These are phyloP conservation scores for Aspergillus coremiiformis DNA, from an alignment of 495 filamentous ascomycete genomes.

Conservation along the genomic window DNA sequence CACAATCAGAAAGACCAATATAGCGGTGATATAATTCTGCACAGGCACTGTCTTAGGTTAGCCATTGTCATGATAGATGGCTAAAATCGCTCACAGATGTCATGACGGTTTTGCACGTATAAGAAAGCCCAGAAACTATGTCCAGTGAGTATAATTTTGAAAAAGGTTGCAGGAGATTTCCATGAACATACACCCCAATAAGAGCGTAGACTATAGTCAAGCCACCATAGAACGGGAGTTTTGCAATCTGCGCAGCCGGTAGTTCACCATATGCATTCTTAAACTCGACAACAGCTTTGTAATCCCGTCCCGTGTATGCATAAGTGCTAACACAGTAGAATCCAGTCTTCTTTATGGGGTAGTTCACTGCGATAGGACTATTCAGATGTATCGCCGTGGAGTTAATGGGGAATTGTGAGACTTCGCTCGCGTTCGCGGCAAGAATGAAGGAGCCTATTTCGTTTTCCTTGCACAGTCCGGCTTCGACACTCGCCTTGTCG, in stretches of 20 bases:
- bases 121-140: conserved; percentile 86
- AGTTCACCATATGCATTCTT: conserved; percentile 95
- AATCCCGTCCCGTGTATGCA: conserved; percentile 52
- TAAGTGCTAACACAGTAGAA: conserved; percentile 92
- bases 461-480: conserved; percentile 59
- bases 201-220: conserved; percentile 92
- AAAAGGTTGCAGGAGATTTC: background rate
- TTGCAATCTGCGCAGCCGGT: conserved; percentile 88
- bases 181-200: conserved; percentile 52
- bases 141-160: conserved; percentile 14
- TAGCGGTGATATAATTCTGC: conserved; percentile 99
- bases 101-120: conserved; percentile 86
- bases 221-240: conserved; percentile 94
- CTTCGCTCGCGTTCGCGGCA: conserved; percentile 58
- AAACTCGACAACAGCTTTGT: conserved; percentile 79
- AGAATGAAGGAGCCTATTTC: conserved; percentile 84
- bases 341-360: conserved; percentile 76
- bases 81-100: conserved; percentile 59
- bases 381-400: conserved; percentile 80
- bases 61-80: conserved; percentile 6
- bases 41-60: conserved; percentile 64
- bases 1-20: conserved; percentile 84
- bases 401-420: conserved; percentile 60
- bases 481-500: conserved; percentile 57
- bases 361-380: conserved; percentile 63